These are phyloP conservation scores for Botryotinia globosa DNA, from an alignment of 2,329 filamentous ascomycete genomes.

Conservation along the genomic window DNA sequence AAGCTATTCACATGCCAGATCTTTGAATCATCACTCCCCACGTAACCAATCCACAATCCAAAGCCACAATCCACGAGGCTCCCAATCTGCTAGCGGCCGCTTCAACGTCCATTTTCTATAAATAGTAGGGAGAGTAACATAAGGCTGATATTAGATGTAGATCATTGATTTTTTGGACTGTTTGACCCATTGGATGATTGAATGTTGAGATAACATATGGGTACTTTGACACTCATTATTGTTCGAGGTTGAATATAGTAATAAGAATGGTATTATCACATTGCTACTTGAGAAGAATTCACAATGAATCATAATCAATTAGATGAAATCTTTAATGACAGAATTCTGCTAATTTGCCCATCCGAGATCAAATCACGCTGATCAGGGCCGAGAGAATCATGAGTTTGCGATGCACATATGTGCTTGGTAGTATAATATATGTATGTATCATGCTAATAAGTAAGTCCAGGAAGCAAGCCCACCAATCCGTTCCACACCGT, in stretches of 20 bases:
- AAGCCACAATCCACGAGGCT: not conserved
- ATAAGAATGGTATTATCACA: not conserved
- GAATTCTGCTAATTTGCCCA: not conserved
- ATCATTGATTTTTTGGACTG: not conserved
- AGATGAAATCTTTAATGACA: not conserved
- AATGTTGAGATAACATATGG: not conserved
- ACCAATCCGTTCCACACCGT: not conserved
- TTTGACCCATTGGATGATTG: not conserved
- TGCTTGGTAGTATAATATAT: not conserved
- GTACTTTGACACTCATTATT: not conserved
- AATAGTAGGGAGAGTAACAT: not conserved
- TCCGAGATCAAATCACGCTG: not conserved
- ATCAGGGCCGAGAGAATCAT: not conserved
- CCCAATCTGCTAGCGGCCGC: not conserved
- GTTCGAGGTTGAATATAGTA: not conserved
- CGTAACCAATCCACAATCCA: not conserved
- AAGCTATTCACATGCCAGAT: conserved; percentile 9
- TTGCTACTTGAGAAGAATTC: not conserved
- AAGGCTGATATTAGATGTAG: conserved; percentile 5
- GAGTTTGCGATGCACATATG: not conserved
- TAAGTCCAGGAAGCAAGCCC: not conserved
- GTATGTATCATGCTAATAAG: not conserved
- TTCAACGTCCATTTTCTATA: not conserved
- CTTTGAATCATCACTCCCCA: not conserved
- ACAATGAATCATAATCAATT: not conserved